phyloP scores from a whole-genome alignment of 1,139 yeast genomes.

The Barnettozyma hawaiiensis region DNA sequence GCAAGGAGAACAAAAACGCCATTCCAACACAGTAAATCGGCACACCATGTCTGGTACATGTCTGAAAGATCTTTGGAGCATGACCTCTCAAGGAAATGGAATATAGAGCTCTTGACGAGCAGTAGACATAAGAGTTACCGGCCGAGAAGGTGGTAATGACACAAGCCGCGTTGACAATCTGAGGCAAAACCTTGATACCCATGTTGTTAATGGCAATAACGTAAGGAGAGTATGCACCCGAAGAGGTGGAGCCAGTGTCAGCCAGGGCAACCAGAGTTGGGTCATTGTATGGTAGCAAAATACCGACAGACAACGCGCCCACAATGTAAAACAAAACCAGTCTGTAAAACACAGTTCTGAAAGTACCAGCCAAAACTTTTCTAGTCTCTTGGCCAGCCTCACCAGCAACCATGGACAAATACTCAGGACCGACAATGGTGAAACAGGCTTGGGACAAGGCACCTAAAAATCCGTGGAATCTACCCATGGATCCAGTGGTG shows the following conservation, averaged over 20 bases:
- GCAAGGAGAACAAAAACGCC: conserved; percentile 32
- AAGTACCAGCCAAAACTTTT: conserved; percentile 42
- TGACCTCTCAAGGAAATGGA: conserved; percentile 51
- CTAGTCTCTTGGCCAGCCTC: conserved; percentile 48
- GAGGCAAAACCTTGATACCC: conserved; percentile 46
- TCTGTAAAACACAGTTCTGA: conserved; percentile 42
- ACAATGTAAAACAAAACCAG: conserved; percentile 40
- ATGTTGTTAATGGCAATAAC: conserved; percentile 48
- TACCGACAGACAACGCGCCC: conserved; percentile 41
- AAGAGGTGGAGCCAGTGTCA: conserved; percentile 47
- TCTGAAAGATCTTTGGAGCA: conserved; percentile 51
- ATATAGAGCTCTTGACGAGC: conserved; percentile 57
- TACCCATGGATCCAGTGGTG: conserved; percentile 46
- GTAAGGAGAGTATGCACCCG: conserved; percentile 51
- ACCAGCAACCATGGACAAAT: conserved; percentile 45
- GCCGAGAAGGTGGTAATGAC: conserved; percentile 56
- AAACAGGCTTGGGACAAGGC: conserved; percentile 59
- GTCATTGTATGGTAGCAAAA: conserved; percentile 43
- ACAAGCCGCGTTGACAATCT: conserved; percentile 50
- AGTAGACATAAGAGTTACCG: conserved; percentile 56
- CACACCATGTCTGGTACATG: conserved; percentile 43
- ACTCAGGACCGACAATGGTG: conserved; percentile 79
- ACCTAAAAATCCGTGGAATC: conserved; percentile 58
- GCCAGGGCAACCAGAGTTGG: conserved; percentile 37
- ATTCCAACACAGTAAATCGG: conserved; percentile 42